Percentiles rank a stretch among this genome's conserved stretches.
Conservation (phyloP, 805 yeast genomes). For the Ogataea allantospora region DNA sequence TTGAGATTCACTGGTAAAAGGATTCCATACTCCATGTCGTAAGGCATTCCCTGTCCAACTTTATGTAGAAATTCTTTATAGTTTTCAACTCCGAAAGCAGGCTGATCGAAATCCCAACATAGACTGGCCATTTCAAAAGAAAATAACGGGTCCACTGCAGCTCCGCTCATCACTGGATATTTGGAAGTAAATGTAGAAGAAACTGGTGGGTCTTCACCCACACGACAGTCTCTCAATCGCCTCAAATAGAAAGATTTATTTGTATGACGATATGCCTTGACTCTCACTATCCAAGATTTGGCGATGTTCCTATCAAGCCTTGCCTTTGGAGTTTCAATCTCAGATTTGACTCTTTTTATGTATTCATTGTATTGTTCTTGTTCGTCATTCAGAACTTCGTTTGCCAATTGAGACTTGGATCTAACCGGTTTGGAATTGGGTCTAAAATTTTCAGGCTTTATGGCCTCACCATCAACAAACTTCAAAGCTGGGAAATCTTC, state of each 20-base stretch:
- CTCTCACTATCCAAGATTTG: conserved; percentile 33
- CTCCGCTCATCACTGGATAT: conserved; percentile 29
- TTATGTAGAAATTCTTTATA: conserved; percentile 42
- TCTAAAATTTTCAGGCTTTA: conserved; percentile 9
- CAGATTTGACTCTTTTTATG: conserved; percentile 20
- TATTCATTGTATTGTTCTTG: conserved; percentile 27
- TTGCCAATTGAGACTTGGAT: conserved; percentile 19
- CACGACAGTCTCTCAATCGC: conserved; percentile 4
- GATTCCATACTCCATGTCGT: conserved; percentile 49
- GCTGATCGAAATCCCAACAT: conserved; percentile 47
- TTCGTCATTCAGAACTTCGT: conserved; percentile 18
- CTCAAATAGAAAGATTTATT: conserved; percentile 6
- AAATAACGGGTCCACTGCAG: conserved; percentile 50
- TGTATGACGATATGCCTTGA: conserved; percentile 13
- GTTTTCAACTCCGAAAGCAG: conserved; percentile 49
- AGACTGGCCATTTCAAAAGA: conserved; percentile 49
- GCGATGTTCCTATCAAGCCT: conserved; percentile 30
- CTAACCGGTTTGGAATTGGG: not conserved
- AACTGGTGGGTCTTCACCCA: conserved; percentile 29
- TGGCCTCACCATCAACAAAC: conserved; percentile 23
- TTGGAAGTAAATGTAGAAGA: conserved; percentile 25
- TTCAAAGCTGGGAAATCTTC: conserved; percentile 33
- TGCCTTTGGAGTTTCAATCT: conserved; percentile 28
- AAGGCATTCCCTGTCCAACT: conserved; percentile 54
- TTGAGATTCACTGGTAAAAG: conserved; percentile 48